phyloP scores from a whole-genome alignment of 73 alveolate genomes.

The Stentor roeselii region DNA sequence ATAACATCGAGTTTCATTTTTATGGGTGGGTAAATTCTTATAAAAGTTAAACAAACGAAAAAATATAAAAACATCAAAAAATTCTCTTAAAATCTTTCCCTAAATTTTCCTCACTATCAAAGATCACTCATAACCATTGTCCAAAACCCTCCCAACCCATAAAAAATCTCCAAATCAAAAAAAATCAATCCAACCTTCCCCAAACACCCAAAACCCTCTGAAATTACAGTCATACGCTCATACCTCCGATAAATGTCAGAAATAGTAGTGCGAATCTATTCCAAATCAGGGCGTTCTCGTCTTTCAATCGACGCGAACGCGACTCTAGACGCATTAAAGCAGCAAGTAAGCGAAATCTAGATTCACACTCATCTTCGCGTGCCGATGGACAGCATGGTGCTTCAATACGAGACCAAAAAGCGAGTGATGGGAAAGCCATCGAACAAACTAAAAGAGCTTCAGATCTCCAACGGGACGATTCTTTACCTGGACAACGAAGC shows the following conservation, averaged over 20 bases:
- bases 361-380: constrained; percentile 42
- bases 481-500: constrained; percentile 55
- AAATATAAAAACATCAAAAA: too few relatives aligned
- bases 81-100: too few relatives aligned
- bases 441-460: constrained; percentile 28
- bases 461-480: constrained; percentile 72
- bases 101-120: too few relatives aligned
- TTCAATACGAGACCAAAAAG: constrained; percentile 55
- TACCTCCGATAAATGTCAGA: neutral
- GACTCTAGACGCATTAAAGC: constrained; percentile 53
- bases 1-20: too few relatives aligned
- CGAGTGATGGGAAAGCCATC: constrained; percentile 46
- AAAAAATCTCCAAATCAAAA: neutral
- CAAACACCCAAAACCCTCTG: neutral
- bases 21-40: too few relatives aligned
- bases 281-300: constrained; percentile 73
- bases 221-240: neutral
- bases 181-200: neutral
- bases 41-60: too few relatives aligned
- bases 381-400: constrained; percentile 43
- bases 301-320: constrained; percentile 64
- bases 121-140: too few relatives aligned
- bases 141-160: neutral
- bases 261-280: constrained; percentile 50
- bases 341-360: constrained; percentile 61